Conservation (phyloP, 495 filamentous ascomycete genomes). For the Penicillium cataractarum region DNA sequence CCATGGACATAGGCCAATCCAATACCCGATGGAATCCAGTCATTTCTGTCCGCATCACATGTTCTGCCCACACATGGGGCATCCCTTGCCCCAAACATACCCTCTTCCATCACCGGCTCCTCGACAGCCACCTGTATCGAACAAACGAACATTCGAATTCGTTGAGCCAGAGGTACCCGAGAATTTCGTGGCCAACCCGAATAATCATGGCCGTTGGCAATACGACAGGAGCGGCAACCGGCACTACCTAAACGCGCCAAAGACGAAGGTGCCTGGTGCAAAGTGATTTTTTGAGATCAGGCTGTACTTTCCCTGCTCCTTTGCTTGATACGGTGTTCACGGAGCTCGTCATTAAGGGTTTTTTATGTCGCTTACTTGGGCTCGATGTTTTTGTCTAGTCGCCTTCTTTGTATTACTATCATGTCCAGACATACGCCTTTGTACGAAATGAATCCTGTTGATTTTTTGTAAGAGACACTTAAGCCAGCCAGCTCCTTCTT, state of each 20-base stretch:
- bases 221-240: slow-evolving; percentile 13
- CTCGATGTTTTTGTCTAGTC: background rate
- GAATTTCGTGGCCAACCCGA: slow-evolving; percentile 31
- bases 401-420: background rate
- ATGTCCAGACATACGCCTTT: background rate
- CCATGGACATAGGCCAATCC: background rate
- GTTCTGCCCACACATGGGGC: background rate
- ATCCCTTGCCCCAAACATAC: background rate
- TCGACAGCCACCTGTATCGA: background rate
- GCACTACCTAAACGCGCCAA: slow-evolving; percentile 27
- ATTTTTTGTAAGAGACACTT: background rate
- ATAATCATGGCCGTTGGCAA: slow-evolving; percentile 32
- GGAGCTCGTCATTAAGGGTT: background rate
- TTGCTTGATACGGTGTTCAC: background rate
- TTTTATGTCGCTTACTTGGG: background rate
- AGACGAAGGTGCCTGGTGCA: slow-evolving; percentile 11
- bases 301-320: background rate
- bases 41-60: background rate
- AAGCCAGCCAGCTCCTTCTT: background rate
- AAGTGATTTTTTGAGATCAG: background rate
- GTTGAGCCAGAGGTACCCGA: slow-evolving; percentile 16
- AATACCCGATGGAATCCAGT: too few species aligned
- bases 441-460: background rate
- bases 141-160: slow-evolving; percentile 17
- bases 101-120: background rate